phyloP scores from a whole-genome alignment of 352 stramenopile genomes.

The Globisporangium abappressorium region DNA sequence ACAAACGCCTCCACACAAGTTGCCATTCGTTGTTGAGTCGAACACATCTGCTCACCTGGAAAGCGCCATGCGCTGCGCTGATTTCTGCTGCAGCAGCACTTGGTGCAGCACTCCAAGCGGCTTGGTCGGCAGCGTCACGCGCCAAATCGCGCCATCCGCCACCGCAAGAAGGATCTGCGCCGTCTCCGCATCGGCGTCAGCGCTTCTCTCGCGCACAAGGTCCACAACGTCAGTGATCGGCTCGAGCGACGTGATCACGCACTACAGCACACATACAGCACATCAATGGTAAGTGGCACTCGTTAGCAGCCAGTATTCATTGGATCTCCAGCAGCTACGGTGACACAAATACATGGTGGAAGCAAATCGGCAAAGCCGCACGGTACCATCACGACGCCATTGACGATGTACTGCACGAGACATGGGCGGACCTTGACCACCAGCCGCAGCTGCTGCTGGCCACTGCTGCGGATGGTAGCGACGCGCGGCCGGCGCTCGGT shows the following conservation, averaged over 20 bases:
- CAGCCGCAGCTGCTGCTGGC: slow-evolving; percentile 9
- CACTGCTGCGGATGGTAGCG: slow-evolving; percentile 13
- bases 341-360: not conserved
- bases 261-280: slow-evolving; percentile 23
- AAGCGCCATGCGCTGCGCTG: not conserved
- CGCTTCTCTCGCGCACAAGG: slow-evolving; percentile 6
- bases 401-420: slow-evolving; percentile 48
- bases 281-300: not conserved
- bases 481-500: slow-evolving; percentile 32
- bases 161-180: slow-evolving; percentile 31
- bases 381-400: slow-evolving; percentile 38
- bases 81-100: slow-evolving; percentile 10
- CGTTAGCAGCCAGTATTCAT: not conserved
- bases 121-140: slow-evolving; percentile 32
- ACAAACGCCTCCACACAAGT: not conserved
- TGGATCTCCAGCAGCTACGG: not conserved
- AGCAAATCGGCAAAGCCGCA: not conserved
- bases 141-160: slow-evolving; percentile 45
- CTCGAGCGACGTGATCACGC: slow-evolving; percentile 35
- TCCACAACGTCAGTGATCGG: slow-evolving; percentile 35
- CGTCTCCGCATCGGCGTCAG: not conserved
- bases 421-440: slow-evolving; percentile 43
- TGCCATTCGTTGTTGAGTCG: not conserved
- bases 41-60: not conserved
- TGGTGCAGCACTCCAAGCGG: slow-evolving; percentile 9